Evolutionary conservation across 108 stramenopile species (phyloP).

Genomic region (Skeletonema marinoi): DNA sequence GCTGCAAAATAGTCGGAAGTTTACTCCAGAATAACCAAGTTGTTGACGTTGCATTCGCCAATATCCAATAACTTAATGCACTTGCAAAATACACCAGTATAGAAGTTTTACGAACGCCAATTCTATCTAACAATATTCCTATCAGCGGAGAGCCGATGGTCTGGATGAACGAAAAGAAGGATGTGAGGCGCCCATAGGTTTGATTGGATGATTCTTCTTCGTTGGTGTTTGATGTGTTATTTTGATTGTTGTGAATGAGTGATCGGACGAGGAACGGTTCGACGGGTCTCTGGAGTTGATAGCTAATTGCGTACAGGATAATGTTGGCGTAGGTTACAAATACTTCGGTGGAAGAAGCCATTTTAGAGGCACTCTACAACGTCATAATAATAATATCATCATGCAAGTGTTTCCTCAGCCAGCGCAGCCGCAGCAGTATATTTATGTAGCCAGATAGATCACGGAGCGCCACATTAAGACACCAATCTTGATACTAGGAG

Average conservation of each 20-base stretch:
- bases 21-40: conserved; percentile 64
- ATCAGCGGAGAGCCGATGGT: conserved; percentile 73
- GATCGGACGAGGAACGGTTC: conserved; percentile 79
- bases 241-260: conserved; percentile 24
- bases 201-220: conserved; percentile 44
- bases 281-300: conserved; percentile 80
- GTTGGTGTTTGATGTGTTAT: conserved; percentile 13
- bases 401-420: too few species aligned
- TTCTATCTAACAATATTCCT: conserved; percentile 66
- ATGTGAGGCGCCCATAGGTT: conserved; percentile 73
- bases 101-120: conserved; percentile 62
- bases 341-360: conserved; percentile 33
- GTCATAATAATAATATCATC: too few species aligned
- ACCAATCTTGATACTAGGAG: too few species aligned
- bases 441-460: too few species aligned
- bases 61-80: conserved; percentile 64
- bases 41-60: conserved; percentile 58
- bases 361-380: neutral
- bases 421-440: too few species aligned
- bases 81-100: conserved; percentile 65
- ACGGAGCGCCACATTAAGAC: too few species aligned
- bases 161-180: conserved; percentile 74
- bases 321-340: conserved; percentile 74
- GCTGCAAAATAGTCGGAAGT: conserved; percentile 71
- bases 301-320: conserved; percentile 72